Evolutionary conservation across 139 green algal genomes (phyloP).

Genomic region (Tetraselmis chui): DNA sequence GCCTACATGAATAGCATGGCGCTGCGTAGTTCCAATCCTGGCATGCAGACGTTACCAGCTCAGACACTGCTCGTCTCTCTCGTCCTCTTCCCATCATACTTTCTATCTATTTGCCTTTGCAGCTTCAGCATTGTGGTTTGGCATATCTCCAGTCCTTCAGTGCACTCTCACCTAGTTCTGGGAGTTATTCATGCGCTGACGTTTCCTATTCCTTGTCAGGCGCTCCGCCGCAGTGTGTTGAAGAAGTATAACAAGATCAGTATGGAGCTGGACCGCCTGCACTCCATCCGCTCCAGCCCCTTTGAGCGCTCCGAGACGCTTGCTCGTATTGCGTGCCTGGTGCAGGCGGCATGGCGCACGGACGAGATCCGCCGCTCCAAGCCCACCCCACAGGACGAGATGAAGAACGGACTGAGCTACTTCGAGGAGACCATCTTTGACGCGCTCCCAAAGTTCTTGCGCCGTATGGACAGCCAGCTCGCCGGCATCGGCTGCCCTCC

Average conservation of each 20-base stretch:
- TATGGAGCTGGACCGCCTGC: slow-evolving; percentile 61
- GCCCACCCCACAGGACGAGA: slow-evolving; percentile 91
- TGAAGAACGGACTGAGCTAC: slow-evolving; percentile 85
- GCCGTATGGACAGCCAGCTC: slow-evolving; percentile 84
- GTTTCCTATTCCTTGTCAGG: not conserved
- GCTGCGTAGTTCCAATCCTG: too few species aligned
- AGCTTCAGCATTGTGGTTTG: too few species aligned
- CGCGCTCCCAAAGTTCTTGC: slow-evolving; percentile 51
- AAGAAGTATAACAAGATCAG: slow-evolving; percentile 31
- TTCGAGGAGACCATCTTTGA: slow-evolving; percentile 88
- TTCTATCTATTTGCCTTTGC: too few species aligned
- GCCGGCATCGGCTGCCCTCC: slow-evolving; percentile 71
- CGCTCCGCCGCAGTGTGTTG: not conserved
- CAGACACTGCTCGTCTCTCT: too few species aligned
- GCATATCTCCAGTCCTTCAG: too few species aligned
- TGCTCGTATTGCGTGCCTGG: slow-evolving; percentile 57
- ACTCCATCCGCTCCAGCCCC: slow-evolving; percentile 69
- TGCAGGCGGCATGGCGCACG: slow-evolving; percentile 86
- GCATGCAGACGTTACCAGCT: too few species aligned
- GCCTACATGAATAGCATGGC: too few species aligned
- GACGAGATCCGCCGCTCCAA: slow-evolving; percentile 90
- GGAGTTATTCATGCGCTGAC: too few species aligned
- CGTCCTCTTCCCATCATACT: too few species aligned
- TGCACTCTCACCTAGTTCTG: too few species aligned
- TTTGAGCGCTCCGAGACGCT: slow-evolving; percentile 74